Evolutionary conservation across 177 flowering plant genomes (phyloP), one percentile per base, ranked within the genome.

Genomic region (Vitis hybrid): DNA sequence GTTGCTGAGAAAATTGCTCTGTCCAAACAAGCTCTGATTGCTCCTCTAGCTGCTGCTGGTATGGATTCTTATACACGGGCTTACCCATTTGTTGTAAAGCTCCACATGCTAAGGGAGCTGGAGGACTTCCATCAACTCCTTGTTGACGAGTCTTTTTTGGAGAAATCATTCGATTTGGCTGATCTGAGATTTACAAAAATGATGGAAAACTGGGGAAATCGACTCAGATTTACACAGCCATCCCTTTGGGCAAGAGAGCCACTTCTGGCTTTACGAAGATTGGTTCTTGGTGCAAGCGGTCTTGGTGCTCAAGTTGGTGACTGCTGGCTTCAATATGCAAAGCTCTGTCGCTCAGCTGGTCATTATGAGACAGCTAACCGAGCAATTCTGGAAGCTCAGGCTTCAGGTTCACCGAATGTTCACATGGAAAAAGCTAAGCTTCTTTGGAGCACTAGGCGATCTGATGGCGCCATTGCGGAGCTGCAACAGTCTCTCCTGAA

Each of bases 41-140:
- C 94, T 80, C 97, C 97, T 70, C 78, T 96, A 52, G 98, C 98
- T 76, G 99, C 99, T 80, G 99, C 99, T 80, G 98, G 99, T 60
- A 96, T 96, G 99, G 99, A 96, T 71, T 96, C 99, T 32, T 96
- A 96, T 61, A 74, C 71, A 52, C 85, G 99, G 11, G 99, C 99
- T 54, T 96, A 96, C 75, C 99, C 99, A 51, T 87, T 86, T 75
- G 77, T 85, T 60, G 97, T 96, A 55, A 96, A 92, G 87, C 94
- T 96, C 77, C 99, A 96, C 82, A 68, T 93, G 84, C 88, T 96
- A 34, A 80, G 82, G 56, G 99, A 96, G 81, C 79, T 96, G 62
- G 97, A 93, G 76, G 98, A 93, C 78, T 96, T 93, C 72, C 88
- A 91, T 69, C 39, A 68, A 75, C 87, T 96, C 70, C 89, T 96